Evolutionary conservation across 805 yeast genomes (phyloP), one percentile per base, ranked within the genome.

Genomic region (Suhomyces faveliae): DNA sequence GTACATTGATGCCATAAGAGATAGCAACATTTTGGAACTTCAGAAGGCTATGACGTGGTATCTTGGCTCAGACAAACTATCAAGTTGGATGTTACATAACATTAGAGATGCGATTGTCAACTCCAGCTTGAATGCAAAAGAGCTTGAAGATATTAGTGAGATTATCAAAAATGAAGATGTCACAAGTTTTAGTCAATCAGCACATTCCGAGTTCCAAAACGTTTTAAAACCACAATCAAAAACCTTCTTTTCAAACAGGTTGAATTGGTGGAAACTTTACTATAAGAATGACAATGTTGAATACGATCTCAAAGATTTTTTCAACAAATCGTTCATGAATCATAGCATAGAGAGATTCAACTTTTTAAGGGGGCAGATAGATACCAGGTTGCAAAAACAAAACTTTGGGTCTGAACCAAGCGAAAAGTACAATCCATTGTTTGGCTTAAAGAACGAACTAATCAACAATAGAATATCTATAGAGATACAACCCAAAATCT

Each of bases 211-310:
- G 47, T 58, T 73, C 22, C 77, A 71, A 49, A 45, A 58, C 24
- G 52, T 53, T 3, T 63, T 73, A 38, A 59, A 63, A 12, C 76
- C 77, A 0, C 48, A 57, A 5, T 64, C 73, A 1, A 52, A 50
- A 13, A 51, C 46, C 1, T 70, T 64, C 42, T 70, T 73, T 60
- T 49, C 46, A 20, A 57, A 54, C 15, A 62, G 57, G 13, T 61
- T 73, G 43, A 53, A 55, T 13, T 73, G 77, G 77, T 73, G 75
- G 73, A 71, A 60, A 51, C 54, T 73, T n/a, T 73, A 73, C 52
- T 59, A 57, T 47, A 63, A 62, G 41, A 73, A 73, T 50, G 78
- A 73, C 43, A 72, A 73, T 51, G 71, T 73, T 19, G 76, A 71
- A 54, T 73, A 73, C 48, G 67, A 64, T 33, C 51, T 73, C 39